Evolutionary conservation across 495 filamentous ascomycete species (phyloP), one percentile per base, ranked within the genome.

Genomic region (Daldinia vernicosa): DNA sequence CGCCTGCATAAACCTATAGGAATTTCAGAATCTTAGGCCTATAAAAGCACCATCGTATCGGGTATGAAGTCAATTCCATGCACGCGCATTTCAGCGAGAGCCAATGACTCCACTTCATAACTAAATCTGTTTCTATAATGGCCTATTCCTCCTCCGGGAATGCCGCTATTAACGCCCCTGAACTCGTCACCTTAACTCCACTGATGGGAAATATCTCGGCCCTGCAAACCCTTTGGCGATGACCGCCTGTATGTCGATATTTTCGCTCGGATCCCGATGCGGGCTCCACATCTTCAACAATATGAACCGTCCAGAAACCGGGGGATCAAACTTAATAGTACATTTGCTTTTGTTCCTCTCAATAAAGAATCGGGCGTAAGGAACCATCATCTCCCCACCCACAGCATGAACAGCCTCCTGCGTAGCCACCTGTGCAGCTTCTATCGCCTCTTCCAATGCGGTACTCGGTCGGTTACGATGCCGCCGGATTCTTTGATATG

Each of bases 251-350:
- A 97, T 93, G 77, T 97, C 91, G 64, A 97, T 94, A 71, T 95
- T 96, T 53, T 84, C 84, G 15, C 70, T 40, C 12, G 78, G 76
- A 45, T 83, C 81, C 19, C 84, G 84, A 50, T 83, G 82, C 7
- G 93, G 90, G 77, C 86, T 93, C 92, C 92, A 97, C 72, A 96
- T 85, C 82, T 96, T 96, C 67, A 97, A 82, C 43, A 97, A 75
- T 60, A 97, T 90, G 76, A 88, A 95, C 40, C 90, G 84, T 12
- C 90, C 93, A 33, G 89, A 96, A 81, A 95, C 88, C 32, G 93
- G 90, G 47, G 95, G 94, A 71, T 97, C 91, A 77, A 98, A 98
- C 69, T 87, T 89, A 68, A 98, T 89, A 69, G 89, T 93, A 75
- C 93, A 92, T 80, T 90, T 93, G 81, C 88, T 93, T 81, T 93